Conservation (phyloP, 306 rosid species). For the Albizia julibrissin region DNA sequence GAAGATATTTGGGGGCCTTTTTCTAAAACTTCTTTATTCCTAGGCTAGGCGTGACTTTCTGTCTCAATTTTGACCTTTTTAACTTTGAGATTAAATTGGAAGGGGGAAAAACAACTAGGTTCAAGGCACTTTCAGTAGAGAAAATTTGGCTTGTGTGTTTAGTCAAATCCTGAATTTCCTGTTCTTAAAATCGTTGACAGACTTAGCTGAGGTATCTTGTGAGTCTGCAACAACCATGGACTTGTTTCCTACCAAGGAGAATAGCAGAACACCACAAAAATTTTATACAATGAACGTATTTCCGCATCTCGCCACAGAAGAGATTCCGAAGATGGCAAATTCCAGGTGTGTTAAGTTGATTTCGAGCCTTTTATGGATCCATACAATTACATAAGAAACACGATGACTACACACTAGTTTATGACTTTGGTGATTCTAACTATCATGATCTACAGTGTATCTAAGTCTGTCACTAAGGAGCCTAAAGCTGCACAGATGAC, state of each 20-base stretch:
- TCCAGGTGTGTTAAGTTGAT: constrained; percentile 16
- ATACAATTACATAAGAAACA: not conserved
- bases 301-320: constrained; percentile 23
- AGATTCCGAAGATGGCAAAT: constrained; percentile 24
- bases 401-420: not conserved
- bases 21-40: not conserved
- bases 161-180: not conserved
- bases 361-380: not conserved
- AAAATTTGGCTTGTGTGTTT: not conserved
- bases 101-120: not conserved
- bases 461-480: constrained; percentile 39
- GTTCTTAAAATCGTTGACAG: constrained; percentile 26
- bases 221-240: constrained; percentile 37
- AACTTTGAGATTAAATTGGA: not conserved
- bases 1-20: not conserved
- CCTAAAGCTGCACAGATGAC: constrained; percentile 64
- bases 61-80: not conserved
- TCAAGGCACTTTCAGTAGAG: not conserved
- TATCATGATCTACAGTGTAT: constrained; percentile 39
- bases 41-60: not conserved
- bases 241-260: constrained; percentile 45
- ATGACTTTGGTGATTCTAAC: not conserved
- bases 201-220: constrained; percentile 39
- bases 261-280: constrained; percentile 22
- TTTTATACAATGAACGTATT: constrained; percentile 6